Evolutionary conservation across 78 protist species (phyloP).

Genomic region (Dictyostelium brefeldianum): DNA sequence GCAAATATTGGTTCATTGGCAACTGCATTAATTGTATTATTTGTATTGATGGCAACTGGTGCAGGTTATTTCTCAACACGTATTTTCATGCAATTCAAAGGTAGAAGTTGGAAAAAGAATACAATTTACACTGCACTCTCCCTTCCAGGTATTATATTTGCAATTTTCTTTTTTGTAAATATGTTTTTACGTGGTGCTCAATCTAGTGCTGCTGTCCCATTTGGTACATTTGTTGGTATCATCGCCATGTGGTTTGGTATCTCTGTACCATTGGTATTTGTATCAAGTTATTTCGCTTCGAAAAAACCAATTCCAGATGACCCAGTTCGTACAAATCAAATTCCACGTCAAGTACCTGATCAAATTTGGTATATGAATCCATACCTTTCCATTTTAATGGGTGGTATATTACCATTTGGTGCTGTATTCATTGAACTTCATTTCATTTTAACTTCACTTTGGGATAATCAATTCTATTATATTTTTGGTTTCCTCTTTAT

Average conservation of each 20-base stretch:
- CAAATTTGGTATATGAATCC: constrained; percentile 96
- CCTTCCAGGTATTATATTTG: constrained; percentile 86
- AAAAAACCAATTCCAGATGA: constrained; percentile 84
- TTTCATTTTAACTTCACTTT: constrained; percentile 94
- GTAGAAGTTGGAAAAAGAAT: constrained; percentile 90
- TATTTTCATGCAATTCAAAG: constrained; percentile 89
- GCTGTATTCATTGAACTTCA: constrained; percentile 97
- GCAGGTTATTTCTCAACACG: constrained; percentile 94
- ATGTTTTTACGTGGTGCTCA: constrained; percentile 89
- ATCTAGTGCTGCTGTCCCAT: constrained; percentile 94
- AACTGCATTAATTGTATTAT: constrained; percentile 92
- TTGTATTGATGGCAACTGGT: constrained; percentile 93
- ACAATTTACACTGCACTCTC: constrained; percentile 84
- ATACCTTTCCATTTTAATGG: constrained; percentile 90
- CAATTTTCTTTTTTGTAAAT: constrained; percentile 89
- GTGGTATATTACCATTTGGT: constrained; percentile 97
- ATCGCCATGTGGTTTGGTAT: constrained; percentile 95
- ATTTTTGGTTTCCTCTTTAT: constrained; percentile 96
- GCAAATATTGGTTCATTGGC: constrained; percentile 96
- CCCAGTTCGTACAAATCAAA: constrained; percentile 94
- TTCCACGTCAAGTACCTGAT: constrained; percentile 96
- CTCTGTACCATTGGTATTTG: constrained; percentile 96
- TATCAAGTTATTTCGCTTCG: constrained; percentile 96
- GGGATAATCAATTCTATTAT: constrained; percentile 96
- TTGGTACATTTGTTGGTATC: constrained; percentile 86